Evolutionary conservation across 306 rosid genomes (phyloP).

Genomic region (Lathyrus sativus): DNA sequence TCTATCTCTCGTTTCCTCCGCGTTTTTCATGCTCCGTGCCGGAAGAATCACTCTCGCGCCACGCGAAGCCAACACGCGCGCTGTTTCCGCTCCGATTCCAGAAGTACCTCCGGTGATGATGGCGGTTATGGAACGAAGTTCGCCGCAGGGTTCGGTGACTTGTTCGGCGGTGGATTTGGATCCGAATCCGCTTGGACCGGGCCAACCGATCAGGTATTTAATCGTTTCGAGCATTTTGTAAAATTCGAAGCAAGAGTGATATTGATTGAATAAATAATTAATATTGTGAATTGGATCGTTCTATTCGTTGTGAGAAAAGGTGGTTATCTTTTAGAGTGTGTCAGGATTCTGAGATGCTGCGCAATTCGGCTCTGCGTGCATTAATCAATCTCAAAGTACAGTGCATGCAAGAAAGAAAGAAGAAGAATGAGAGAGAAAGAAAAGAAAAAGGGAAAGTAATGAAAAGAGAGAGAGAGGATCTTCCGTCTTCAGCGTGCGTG

Average conservation of each 20-base stretch:
- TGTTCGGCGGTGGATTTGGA: constrained; percentile 84
- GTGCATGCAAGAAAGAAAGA: neutral
- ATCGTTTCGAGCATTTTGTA: constrained; percentile 57
- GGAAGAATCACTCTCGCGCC: constrained; percentile 84
- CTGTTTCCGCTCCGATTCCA: constrained; percentile 93
- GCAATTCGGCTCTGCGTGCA: constrained; percentile 13
- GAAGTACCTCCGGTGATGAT: constrained; percentile 93
- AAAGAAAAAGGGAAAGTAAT: neutral
- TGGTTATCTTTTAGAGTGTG: constrained; percentile 28
- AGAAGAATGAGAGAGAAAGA: neutral
- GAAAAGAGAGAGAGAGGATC: neutral
- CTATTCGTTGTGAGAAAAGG: constrained; percentile 8
- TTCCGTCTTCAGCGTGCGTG: constrained; percentile 18
- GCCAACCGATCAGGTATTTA: constrained; percentile 72
- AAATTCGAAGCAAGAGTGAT: neutral
- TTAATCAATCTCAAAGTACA: constrained; percentile 12
- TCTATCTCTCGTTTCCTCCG: constrained; percentile 68
- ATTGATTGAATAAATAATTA: neutral
- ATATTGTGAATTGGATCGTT: neutral
- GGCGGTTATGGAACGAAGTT: constrained; percentile 72
- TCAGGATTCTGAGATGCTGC: constrained; percentile 36
- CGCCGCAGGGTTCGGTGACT: constrained; percentile 49
- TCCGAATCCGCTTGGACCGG: constrained; percentile 80
- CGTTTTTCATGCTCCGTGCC: constrained; percentile 69
- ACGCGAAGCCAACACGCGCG: constrained; percentile 76